Percentiles rank a stretch among this genome's conserved stretches.
Evolutionary conservation across 768 basidiomycete genomes (phyloP).

Genomic region (Phaeotremella skinneri): DNA sequence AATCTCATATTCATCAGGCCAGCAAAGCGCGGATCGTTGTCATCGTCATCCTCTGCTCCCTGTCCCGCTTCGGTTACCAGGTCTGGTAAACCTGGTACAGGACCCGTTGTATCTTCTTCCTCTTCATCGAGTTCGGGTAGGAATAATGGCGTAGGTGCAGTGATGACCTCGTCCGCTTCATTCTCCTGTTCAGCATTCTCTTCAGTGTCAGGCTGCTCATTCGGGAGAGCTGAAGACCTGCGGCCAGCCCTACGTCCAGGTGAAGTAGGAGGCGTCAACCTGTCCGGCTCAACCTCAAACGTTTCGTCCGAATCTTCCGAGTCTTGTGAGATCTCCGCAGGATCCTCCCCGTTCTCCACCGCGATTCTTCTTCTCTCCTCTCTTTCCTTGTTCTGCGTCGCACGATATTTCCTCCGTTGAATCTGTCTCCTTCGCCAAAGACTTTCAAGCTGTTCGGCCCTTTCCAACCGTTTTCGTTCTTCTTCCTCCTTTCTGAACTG

Average conservation of each 20-base stretch:
- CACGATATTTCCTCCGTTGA: slow-evolving; percentile 19
- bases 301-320: slow-evolving; percentile 37
- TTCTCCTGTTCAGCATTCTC: slow-evolving; percentile 5
- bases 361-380: slow-evolving; percentile 7
- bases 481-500: slow-evolving; percentile 9
- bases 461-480: slow-evolving; percentile 11
- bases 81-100: neutral
- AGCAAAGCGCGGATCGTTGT: slow-evolving; percentile 11
- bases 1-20: neutral
- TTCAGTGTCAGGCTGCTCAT: neutral
- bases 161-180: slow-evolving; percentile 11
- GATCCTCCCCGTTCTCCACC: slow-evolving; percentile 10
- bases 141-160: neutral
- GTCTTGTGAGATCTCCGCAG: slow-evolving; percentile 30
- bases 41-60: slow-evolving; percentile 17
- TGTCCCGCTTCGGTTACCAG: neutral
- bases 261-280: slow-evolving; percentile 29
- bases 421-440: slow-evolving; percentile 18
- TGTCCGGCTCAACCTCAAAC: slow-evolving; percentile 32
- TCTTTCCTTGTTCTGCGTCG: slow-evolving; percentile 14
- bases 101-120: neutral
- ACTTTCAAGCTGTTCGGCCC: slow-evolving; percentile 4
- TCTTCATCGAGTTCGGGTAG: neutral
- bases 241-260: slow-evolving; percentile 18
- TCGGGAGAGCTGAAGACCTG: too few species aligned